Conservation (phyloP, 495 filamentous ascomycete species). For the Talaromyces trachyspermus region DNA sequence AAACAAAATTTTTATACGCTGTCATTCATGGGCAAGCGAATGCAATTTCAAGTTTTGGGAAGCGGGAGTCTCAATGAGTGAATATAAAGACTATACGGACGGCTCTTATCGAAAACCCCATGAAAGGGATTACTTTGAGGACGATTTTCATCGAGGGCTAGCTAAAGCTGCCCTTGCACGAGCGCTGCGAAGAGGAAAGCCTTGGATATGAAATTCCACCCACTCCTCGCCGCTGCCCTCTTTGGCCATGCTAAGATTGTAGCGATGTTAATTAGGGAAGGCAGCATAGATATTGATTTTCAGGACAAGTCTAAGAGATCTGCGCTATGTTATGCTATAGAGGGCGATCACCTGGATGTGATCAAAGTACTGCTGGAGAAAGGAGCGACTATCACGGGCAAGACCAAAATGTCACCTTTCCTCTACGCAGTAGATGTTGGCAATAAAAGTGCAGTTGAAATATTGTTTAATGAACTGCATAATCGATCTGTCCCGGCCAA, state of each 20-base stretch:
- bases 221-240: conserved; percentile 1
- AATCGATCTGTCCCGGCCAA: neutral
- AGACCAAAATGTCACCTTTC: neutral
- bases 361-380: neutral
- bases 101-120: too few species aligned
- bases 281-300: neutral
- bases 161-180: neutral
- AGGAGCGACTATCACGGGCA: conserved; percentile 1
- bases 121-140: too few species aligned
- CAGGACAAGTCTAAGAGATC: neutral
- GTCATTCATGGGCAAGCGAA: neutral
- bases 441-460: neutral
- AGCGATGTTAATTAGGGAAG: neutral
- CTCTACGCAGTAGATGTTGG: neutral
- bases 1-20: neutral
- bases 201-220: neutral
- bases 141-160: neutral
- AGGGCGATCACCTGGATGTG: neutral
- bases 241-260: neutral
- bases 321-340: conserved; percentile 1
- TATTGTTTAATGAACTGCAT: neutral
- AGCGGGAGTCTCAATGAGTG: conserved; percentile 5
- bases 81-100: neutral
- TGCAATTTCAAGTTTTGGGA: conserved; percentile 4
- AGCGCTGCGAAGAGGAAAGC: neutral